phyloP scores from a whole-genome alignment of 106 monocot species.

The Allium sativum region DNA sequence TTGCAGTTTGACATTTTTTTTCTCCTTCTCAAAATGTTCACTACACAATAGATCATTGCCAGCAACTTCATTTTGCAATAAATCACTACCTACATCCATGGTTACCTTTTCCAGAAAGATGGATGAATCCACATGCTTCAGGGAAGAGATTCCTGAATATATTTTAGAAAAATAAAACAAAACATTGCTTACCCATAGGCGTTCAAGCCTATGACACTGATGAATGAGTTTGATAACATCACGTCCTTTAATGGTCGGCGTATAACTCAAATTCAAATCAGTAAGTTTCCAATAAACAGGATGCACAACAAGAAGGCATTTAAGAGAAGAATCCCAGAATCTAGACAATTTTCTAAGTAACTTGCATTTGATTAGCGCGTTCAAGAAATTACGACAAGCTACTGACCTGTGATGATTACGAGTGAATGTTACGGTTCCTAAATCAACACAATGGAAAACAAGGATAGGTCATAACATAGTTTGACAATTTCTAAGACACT shows the following conservation, averaged over 20 bases:
- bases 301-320: conserved; percentile 37
- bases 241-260: conserved; percentile 22
- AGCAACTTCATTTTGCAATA: no score
- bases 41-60: no score
- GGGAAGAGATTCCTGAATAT: no score
- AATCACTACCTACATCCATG: no score
- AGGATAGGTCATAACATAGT: no score
- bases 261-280: conserved; percentile 68
- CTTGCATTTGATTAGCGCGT: conserved; percentile 41
- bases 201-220: conserved; percentile 35
- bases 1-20: no score
- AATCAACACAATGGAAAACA: no score
- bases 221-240: conserved; percentile 48
- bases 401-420: conserved; percentile 17
- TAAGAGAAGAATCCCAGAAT: conserved; percentile 40
- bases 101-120: no score
- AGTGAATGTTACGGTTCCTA: conserved; percentile 46
- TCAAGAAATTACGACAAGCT: conserved; percentile 31
- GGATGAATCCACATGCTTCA: no score
- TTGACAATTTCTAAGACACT: no score
- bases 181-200: conserved; percentile 43
- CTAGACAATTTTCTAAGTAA: conserved; percentile 43
- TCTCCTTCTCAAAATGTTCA: no score
- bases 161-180: no score
- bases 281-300: conserved; percentile 42